A percentile compares a stretch with the other conserved stretches of the same genome.
phyloP scores from a whole-genome alignment of 352 stramenopile species.

The Globisporangium perplexum region DNA sequence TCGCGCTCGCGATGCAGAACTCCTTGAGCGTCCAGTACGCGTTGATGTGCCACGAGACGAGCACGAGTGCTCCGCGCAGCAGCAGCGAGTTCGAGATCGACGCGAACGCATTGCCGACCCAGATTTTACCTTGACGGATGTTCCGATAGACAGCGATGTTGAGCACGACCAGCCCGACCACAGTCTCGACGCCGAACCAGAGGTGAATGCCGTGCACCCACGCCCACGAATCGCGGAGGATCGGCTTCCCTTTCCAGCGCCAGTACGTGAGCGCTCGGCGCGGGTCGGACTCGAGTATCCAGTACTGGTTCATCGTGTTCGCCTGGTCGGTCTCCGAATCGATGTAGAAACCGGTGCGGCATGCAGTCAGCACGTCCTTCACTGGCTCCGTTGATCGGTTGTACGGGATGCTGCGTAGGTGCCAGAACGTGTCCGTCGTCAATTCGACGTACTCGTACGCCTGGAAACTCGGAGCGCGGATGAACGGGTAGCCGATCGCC shows the following conservation, averaged over 20 bases:
- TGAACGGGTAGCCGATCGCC: slow-evolving; percentile 25
- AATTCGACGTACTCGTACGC: neutral
- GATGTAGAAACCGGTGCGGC: slow-evolving; percentile 30
- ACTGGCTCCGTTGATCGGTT: neutral
- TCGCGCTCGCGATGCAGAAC: slow-evolving; percentile 16
- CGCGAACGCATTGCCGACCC: slow-evolving; percentile 35
- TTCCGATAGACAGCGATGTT: slow-evolving; percentile 27
- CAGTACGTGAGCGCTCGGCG: slow-evolving; percentile 7
- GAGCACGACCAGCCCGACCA: slow-evolving; percentile 24
- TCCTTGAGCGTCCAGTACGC: slow-evolving; percentile 30
- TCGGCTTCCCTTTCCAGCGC: neutral
- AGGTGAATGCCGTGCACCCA: slow-evolving; percentile 26
- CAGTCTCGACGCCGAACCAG: slow-evolving; percentile 19
- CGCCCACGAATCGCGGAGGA: slow-evolving; percentile 13
- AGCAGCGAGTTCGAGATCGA: slow-evolving; percentile 27
- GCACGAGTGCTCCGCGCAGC: slow-evolving; percentile 22
- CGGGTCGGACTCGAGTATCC: slow-evolving; percentile 17
- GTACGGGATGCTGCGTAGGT: slow-evolving; percentile 2
- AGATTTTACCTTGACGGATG: slow-evolving; percentile 21
- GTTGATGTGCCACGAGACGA: slow-evolving; percentile 29
- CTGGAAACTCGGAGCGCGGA: neutral
- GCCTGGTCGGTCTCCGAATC: slow-evolving; percentile 20
- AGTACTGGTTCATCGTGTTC: slow-evolving; percentile 24
- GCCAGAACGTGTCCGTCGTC: neutral
- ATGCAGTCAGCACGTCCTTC: slow-evolving; percentile 19